Conservation (phyloP, 257 asterid species). For the Solanum chilense region DNA sequence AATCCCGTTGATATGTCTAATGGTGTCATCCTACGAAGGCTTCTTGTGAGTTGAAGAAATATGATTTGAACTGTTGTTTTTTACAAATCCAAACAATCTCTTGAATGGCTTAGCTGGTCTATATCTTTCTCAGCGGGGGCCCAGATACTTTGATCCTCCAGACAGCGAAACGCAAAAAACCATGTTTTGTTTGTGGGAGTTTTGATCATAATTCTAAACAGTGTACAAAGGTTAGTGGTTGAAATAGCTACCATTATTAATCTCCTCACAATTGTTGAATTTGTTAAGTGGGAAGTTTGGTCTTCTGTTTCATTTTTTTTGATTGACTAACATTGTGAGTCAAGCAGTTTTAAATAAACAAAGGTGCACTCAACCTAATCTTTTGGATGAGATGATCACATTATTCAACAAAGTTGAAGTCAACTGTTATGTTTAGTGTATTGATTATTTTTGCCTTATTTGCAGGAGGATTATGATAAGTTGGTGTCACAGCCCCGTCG, state of each 20-base stretch:
- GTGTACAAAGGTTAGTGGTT: constrained; percentile 5
- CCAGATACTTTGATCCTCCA: too few species aligned
- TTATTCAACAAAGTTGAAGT: not conserved
- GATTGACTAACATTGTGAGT: not conserved
- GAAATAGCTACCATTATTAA: not conserved
- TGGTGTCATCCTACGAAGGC: too few species aligned
- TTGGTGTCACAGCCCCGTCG: constrained; percentile 61
- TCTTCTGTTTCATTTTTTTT: not conserved
- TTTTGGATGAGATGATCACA: not conserved
- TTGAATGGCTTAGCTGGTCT: too few species aligned
- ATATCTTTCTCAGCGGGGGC: too few species aligned
- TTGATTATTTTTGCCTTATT: constrained; percentile 3
- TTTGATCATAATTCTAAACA: too few species aligned
- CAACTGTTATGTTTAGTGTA: not conserved
- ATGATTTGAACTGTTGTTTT: too few species aligned
- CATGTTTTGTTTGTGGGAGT: too few species aligned
- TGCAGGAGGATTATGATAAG: constrained; percentile 73
- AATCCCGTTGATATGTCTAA: too few species aligned
- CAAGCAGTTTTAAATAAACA: not conserved
- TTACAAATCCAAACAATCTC: too few species aligned
- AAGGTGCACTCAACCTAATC: not conserved
- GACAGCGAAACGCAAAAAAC: too few species aligned
- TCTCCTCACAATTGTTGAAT: not conserved
- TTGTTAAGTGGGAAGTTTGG: not conserved
- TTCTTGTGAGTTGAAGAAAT: too few species aligned